Percentiles rank a stretch among this genome's conserved stretches.
These are phyloP conservation scores for Sequoiadendron giganteum DNA, from an alignment of 75 land plant species.

Conservation along the genomic window DNA sequence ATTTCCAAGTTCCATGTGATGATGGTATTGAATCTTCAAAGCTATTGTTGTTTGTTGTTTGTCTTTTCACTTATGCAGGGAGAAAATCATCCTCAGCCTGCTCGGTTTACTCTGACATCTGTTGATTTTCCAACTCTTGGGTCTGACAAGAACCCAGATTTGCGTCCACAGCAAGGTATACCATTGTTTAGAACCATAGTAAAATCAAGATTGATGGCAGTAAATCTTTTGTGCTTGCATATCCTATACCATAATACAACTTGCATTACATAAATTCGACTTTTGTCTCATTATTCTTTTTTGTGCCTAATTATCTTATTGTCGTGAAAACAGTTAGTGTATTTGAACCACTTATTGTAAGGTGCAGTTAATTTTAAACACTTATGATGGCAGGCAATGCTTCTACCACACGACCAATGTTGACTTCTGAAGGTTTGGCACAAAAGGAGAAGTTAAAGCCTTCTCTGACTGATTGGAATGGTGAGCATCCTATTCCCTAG, in stretches of 20 bases:
- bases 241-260: not conserved
- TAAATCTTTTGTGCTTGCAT: not conserved
- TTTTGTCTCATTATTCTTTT: not conserved
- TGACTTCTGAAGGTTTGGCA: constrained; percentile 6
- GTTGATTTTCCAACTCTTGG: constrained; percentile 89
- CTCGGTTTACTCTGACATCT: constrained; percentile 60
- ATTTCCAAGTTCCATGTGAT: not conserved
- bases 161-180: constrained; percentile 40
- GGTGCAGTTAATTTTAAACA: not conserved
- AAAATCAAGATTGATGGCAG: not conserved
- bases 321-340: not conserved
- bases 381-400: constrained; percentile 13
- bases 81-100: constrained; percentile 35
- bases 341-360: not conserved
- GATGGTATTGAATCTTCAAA: not conserved
- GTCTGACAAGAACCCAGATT: constrained; percentile 48
- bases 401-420: constrained; percentile 4
- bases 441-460: not conserved
- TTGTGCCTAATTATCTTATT: not conserved
- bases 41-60: not conserved
- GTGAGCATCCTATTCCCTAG: not conserved
- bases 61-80: constrained; percentile 31
- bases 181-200: not conserved
- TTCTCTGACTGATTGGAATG: constrained; percentile 5
- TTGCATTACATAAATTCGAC: not conserved